phyloP scores from a whole-genome alignment of 352 stramenopile genomes.

The Peronosclerospora sorghi region DNA sequence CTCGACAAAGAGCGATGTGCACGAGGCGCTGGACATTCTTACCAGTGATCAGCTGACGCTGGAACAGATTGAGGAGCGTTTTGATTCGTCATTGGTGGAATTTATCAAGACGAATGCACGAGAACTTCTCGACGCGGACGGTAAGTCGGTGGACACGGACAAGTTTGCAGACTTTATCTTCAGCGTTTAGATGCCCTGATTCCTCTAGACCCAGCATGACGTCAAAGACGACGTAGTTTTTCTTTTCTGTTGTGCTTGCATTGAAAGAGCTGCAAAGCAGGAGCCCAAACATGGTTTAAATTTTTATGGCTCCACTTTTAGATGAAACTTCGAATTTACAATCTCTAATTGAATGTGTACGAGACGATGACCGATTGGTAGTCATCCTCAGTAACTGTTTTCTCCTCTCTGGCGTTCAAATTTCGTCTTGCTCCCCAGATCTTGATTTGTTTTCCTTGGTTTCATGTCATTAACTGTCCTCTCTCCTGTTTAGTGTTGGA shows the following conservation, averaged over 20 bases:
- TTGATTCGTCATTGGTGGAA: conserved; percentile 58
- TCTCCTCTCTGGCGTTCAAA: conserved; percentile 18
- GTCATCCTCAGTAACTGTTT: conserved; percentile 15
- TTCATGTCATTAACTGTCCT: too few relatives aligned
- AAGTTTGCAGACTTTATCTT: conserved; percentile 79
- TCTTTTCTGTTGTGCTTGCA: conserved; percentile 8
- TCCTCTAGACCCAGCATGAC: too few relatives aligned
- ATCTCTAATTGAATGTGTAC: conserved; percentile 62
- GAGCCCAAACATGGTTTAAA: conserved; percentile 2
- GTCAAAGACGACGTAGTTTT: neutral
- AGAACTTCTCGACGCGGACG: conserved; percentile 38
- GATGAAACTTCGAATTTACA: conserved; percentile 24
- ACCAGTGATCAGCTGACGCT: conserved; percentile 57
- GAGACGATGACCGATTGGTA: conserved; percentile 45
- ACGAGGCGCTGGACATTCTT: conserved; percentile 73
- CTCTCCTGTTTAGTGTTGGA: too few relatives aligned
- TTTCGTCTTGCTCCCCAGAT: conserved; percentile 21
- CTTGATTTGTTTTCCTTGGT: neutral
- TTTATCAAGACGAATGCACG: conserved; percentile 72
- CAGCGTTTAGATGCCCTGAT: conserved; percentile 42
- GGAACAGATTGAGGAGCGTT: conserved; percentile 74
- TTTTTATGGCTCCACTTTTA: conserved; percentile 25
- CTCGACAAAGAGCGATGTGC: conserved; percentile 72
- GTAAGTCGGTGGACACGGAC: conserved; percentile 49
- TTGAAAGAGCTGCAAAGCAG: too few relatives aligned